A percentile compares a stretch with the other conserved stretches of the same genome.
Conservation (phyloP, 2,329 filamentous ascomycete species). For the Neofusicoccum laricinum region DNA sequence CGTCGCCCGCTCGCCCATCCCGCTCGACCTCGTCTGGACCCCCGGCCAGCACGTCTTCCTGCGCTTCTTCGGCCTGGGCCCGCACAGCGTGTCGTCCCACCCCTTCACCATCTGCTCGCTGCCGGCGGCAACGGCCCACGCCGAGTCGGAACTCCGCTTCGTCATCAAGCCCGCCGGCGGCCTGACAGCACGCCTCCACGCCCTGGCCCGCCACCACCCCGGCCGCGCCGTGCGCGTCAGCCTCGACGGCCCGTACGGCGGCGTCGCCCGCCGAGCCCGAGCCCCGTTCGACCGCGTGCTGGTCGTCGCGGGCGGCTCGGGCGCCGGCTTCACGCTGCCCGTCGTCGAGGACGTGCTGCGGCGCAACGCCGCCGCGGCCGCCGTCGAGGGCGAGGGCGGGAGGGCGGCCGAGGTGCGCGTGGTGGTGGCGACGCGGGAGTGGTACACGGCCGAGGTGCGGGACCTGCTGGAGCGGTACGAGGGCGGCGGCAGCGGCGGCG, state of each 20-base stretch:
- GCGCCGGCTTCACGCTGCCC: constrained; percentile 52
- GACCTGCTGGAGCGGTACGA: constrained; percentile 1
- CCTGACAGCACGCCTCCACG: constrained; percentile 48
- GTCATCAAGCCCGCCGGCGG: constrained; percentile 52
- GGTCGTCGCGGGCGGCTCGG: constrained; percentile 56
- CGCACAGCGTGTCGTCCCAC: constrained; percentile 47
- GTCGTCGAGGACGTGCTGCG: constrained; percentile 44
- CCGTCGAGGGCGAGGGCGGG: neutral
- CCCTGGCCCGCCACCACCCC: constrained; percentile 38
- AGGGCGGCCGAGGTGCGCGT: neutral
- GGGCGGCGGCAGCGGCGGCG: neutral
- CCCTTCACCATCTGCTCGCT: constrained; percentile 57
- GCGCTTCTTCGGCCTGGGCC: constrained; percentile 47
- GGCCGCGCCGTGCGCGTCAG: constrained; percentile 41
- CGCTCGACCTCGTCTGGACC: constrained; percentile 42
- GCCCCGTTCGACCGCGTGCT: constrained; percentile 42
- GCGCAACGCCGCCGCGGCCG: neutral
- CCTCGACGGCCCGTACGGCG: constrained; percentile 60
- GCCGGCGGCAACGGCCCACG: constrained; percentile 23
- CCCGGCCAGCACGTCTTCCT: constrained; percentile 57
- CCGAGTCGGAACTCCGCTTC: constrained; percentile 46
- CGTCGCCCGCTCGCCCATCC: constrained; percentile 25
- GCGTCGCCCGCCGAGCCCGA: constrained; percentile 21
- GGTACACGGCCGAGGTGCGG: constrained; percentile 11
- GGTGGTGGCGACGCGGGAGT: constrained; percentile 11